These are phyloP conservation scores for Lumnitzera racemosa DNA, from an alignment of 345 rosid genomes.

Conservation along the genomic window DNA sequence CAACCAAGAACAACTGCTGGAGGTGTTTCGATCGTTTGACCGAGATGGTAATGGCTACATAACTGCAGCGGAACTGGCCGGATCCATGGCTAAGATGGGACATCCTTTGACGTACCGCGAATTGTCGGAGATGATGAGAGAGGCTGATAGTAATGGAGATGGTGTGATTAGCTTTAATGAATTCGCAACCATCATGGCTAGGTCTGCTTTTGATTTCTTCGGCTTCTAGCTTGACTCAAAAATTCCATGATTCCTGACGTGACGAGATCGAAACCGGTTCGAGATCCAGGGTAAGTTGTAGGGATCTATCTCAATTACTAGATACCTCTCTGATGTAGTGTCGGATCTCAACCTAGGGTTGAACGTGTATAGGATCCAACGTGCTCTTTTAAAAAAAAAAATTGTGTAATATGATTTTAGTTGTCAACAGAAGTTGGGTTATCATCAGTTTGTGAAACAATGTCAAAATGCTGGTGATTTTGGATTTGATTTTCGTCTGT, in stretches of 20 bases:
- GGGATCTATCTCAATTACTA: not conserved
- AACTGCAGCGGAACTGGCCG: constrained; percentile 39
- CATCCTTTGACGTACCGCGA: constrained; percentile 32
- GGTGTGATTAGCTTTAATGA: constrained; percentile 84
- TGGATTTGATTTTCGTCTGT: too few relatives aligned
- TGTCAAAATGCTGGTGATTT: too few relatives aligned
- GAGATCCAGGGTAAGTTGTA: not conserved
- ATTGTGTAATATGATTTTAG: too few relatives aligned
- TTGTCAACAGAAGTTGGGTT: too few relatives aligned
- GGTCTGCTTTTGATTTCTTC: constrained; percentile 73
- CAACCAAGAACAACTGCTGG: constrained; percentile 30
- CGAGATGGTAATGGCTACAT: constrained; percentile 41
- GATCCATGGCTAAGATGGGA: constrained; percentile 41
- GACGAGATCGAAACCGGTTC: too few relatives aligned
- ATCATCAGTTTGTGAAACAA: too few relatives aligned
- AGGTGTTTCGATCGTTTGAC: constrained; percentile 34
- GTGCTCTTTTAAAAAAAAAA: too few relatives aligned
- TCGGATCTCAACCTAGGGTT: too few relatives aligned
- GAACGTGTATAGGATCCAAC: too few relatives aligned
- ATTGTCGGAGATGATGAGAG: constrained; percentile 78
- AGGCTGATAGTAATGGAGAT: constrained; percentile 85
- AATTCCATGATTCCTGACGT: not conserved
- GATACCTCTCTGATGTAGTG: not conserved
- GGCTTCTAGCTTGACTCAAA: constrained; percentile 31
- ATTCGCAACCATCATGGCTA: constrained; percentile 71